phyloP scores from a whole-genome alignment of 108 stramenopile species.

The Cyclostephanos invisitatus region DNA sequence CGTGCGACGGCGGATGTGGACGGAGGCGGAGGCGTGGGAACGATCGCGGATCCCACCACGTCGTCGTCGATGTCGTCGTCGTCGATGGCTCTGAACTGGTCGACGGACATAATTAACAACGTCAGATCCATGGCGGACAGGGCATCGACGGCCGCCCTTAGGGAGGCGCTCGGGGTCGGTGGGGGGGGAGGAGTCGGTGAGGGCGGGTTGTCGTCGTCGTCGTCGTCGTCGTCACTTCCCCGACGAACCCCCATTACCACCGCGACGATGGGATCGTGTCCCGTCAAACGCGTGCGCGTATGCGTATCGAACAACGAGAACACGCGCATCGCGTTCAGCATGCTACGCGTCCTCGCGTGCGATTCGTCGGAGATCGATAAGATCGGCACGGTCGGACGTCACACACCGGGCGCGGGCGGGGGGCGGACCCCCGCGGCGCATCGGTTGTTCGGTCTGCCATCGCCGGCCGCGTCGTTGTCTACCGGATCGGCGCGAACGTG shows the following conservation, averaged over 20 bases:
- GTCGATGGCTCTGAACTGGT: not conserved
- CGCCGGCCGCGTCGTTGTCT: constrained; percentile 10
- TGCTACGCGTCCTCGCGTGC: constrained; percentile 80
- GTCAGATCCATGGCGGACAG: constrained; percentile 19
- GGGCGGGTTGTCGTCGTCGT: constrained; percentile 10
- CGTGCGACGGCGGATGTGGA: constrained; percentile 16
- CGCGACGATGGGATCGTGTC: constrained; percentile 11
- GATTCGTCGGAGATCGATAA: constrained; percentile 66
- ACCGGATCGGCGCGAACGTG: constrained; percentile 59
- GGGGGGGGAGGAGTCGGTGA: not conserved
- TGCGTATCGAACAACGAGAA: constrained; percentile 97
- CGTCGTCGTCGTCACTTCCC: not conserved
- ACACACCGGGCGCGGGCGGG: not conserved
- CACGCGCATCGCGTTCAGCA: constrained; percentile 79
- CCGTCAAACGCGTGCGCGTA: constrained; percentile 85
- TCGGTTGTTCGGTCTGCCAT: constrained; percentile 49
- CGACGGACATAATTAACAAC: not conserved
- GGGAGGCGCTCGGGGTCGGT: constrained; percentile 9
- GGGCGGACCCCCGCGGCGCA: constrained; percentile 24
- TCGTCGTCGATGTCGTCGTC: not conserved
- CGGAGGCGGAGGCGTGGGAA: constrained; percentile 4
- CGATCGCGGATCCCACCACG: not conserved
- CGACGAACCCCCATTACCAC: not conserved
- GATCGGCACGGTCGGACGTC: constrained; percentile 39
- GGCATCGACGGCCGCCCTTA: constrained; percentile 8